Evolutionary conservation across 352 stramenopile species (phyloP), one percentile per base, ranked within the genome.

Genomic region (Globisporangium okanoganense): DNA sequence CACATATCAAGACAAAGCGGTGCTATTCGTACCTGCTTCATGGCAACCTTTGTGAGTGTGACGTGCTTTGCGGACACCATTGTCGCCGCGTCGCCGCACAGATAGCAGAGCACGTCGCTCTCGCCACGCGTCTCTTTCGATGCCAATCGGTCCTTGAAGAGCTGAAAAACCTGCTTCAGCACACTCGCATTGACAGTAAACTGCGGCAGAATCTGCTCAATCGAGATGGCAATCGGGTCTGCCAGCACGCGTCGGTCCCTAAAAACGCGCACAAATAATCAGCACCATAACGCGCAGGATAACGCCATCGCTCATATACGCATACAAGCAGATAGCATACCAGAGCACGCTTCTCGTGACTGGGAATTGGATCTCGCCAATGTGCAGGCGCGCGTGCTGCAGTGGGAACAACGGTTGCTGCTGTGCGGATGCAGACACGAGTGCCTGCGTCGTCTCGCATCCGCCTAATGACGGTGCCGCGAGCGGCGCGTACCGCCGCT

Each of bases 331-430:
- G n/a, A 5, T 13, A 38, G 38, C 47, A 36, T 53, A 88, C 81
- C 83, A 92, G 3, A 92, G 61, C 29, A 93, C 79, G 2, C 72
- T 78, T 4, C 81, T 75, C 1, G 83, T 93, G 4, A 62, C 58
- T 35, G 83, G 83, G 57, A 93, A 93, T 59, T 90, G 70, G 36
- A 93, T 75, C 31, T 79, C 61, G 25, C 75, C 76, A 33, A 90
- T 72, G 65, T 79, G 68, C n/a, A 87, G 54, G 33, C 71, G 76
- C 16, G 36, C 61, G 8, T 62, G 35, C 8, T 53, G 54, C 12
- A 29, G 36, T 27, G n/a, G 33, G 5, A 48, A 35, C 36, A 38
- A 56, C 6, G 12, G n/a, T n/a, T n/a, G 29, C 49, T 25, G 20
- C 33, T 58, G 22, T 58, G 55, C 64, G 65, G 53, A 41, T 62